Evolutionary conservation across 176 grass and related monocot species (phyloP).

Genomic region (Echinochloa phyllopogon): DNA sequence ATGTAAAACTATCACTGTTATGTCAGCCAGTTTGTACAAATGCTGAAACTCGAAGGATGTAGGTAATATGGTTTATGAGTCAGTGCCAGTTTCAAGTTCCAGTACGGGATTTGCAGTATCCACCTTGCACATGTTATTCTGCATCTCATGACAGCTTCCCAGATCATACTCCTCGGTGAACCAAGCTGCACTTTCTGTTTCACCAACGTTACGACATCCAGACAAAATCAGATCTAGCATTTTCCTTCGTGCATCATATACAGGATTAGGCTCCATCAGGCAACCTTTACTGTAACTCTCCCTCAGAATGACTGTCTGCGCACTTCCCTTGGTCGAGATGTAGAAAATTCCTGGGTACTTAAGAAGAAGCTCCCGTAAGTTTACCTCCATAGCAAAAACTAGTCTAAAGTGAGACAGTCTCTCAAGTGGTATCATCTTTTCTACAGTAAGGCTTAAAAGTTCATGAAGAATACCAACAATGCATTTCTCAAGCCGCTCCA

Average conservation of each 20-base stretch:
- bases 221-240: conserved; percentile 59
- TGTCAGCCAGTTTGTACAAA: too few species aligned
- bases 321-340: conserved; percentile 67
- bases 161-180: conserved; percentile 27
- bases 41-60: too few species aligned
- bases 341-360: conserved; percentile 78
- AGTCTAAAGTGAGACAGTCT: conserved; percentile 63
- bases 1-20: too few species aligned
- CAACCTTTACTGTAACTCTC: conserved; percentile 65
- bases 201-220: conserved; percentile 40
- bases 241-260: conserved; percentile 53
- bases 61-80: not conserved
- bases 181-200: conserved; percentile 16
- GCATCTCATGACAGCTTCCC: not conserved
- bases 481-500: conserved; percentile 50
- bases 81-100: conserved; percentile 17
- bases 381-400: conserved; percentile 62
- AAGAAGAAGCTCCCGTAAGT: conserved; percentile 63
- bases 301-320: conserved; percentile 57
- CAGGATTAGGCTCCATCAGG: conserved; percentile 54
- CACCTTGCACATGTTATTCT: not conserved
- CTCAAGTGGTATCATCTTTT: conserved; percentile 64
- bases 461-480: conserved; percentile 71
- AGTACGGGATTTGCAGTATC: conserved; percentile 5
- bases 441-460: conserved; percentile 52